Percentiles rank a stretch among this genome's conserved stretches.
Evolutionary conservation across 2,329 filamentous ascomycete species (phyloP).

Genomic region (Hymenoscyphus linearis): DNA sequence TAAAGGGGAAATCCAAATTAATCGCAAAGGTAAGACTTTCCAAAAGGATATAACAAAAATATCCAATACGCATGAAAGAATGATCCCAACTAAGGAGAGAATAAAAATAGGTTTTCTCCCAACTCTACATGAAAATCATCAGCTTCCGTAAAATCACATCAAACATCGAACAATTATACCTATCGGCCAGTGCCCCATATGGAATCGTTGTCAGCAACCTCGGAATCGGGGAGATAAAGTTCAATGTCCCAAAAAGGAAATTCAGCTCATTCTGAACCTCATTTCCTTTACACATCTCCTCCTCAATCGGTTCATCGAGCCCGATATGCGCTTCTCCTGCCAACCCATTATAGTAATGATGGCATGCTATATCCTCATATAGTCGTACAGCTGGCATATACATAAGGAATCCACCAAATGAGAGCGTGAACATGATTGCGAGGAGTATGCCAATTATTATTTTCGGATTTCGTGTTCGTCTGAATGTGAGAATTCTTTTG

Average conservation of each 20-base stretch:
- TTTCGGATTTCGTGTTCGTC: conserved; percentile 22
- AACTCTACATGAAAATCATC: not conserved
- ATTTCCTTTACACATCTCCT: conserved; percentile 35
- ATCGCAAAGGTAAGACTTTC: conserved; percentile 29
- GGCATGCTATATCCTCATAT: conserved; percentile 38
- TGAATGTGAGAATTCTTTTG: conserved; percentile 3
- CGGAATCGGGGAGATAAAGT: conserved; percentile 30
- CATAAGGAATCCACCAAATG: conserved; percentile 30
- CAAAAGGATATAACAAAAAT: conserved; percentile 34
- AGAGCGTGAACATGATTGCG: conserved; percentile 30
- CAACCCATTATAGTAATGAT: conserved; percentile 32
- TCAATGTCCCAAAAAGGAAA: conserved; percentile 31
- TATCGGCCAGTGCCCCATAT: conserved; percentile 37
- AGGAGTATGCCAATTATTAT: conserved; percentile 32
- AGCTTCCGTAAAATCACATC: not conserved
- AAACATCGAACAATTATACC: conserved; percentile 22
- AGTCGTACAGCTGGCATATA: conserved; percentile 33
- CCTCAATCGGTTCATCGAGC: conserved; percentile 30
- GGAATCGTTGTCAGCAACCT: conserved; percentile 34
- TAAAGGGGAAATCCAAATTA: conserved; percentile 34
- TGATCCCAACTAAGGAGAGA: conserved; percentile 30
- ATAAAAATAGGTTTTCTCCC: conserved; percentile 10
- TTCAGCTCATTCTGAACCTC: conserved; percentile 35
- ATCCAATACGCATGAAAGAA: conserved; percentile 27
- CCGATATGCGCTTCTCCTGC: conserved; percentile 22